A percentile compares a stretch with the other conserved stretches of the same genome.
Evolutionary conservation across 2,329 filamentous ascomycete species (phyloP).

Genomic region (Fusarium succisae): DNA sequence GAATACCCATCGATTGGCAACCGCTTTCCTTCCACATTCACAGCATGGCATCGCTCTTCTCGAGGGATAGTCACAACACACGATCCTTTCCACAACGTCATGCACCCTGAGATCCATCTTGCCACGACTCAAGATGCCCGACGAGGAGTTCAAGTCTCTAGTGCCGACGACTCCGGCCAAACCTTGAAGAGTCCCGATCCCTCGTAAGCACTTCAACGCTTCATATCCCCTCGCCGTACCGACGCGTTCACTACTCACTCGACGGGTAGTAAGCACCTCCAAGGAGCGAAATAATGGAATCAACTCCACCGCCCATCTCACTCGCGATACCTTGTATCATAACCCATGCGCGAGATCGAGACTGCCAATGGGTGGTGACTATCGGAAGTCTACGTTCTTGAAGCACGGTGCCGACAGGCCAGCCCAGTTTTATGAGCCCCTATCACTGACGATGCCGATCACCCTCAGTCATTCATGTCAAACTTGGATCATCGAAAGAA

Average conservation of each 20-base stretch:
- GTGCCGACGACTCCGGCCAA: not conserved
- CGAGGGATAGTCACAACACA: not conserved
- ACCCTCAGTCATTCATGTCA: too few species aligned
- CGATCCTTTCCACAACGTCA: not conserved
- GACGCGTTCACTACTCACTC: not conserved
- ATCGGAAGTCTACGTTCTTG: too few species aligned
- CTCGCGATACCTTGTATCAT: too few species aligned
- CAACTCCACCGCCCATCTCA: too few species aligned
- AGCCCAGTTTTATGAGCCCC: too few species aligned
- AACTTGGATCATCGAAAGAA: too few species aligned
- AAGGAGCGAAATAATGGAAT: not conserved
- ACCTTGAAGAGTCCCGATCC: rapidly evolving
- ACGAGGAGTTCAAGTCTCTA: not conserved
- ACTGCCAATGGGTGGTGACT: too few species aligned
- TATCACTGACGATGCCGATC: too few species aligned
- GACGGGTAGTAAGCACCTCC: not conserved
- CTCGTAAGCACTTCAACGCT: not conserved
- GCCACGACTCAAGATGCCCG: not conserved
- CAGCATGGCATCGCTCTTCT: not conserved
- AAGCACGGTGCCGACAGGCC: too few species aligned
- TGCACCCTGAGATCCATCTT: not conserved
- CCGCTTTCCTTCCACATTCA: not conserved
- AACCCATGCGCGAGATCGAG: rapidly evolving
- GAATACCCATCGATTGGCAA: rapidly evolving
- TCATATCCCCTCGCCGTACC: too few species aligned